These are phyloP conservation scores for Trichoderma sp. DNA, from an alignment of 2,329 filamentous ascomycete species.

Conservation along the genomic window DNA sequence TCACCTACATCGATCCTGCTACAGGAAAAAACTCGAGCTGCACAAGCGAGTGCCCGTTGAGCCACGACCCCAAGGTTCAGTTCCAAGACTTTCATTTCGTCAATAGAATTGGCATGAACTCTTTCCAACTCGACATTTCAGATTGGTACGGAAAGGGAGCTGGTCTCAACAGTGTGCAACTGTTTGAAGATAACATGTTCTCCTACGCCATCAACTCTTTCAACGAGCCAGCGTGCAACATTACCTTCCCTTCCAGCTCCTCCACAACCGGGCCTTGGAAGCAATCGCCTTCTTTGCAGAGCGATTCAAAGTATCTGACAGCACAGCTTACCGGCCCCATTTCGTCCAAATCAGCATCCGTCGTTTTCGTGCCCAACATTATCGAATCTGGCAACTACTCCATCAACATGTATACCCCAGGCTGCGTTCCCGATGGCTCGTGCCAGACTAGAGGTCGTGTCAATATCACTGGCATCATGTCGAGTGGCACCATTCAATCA, in stretches of 20 bases:
- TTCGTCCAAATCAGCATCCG: slow-evolving; percentile 58
- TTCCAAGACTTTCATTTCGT: slow-evolving; percentile 93
- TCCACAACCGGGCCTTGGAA: slow-evolving; percentile 73
- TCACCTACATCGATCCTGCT: slow-evolving; percentile 79
- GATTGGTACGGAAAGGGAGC: slow-evolving; percentile 84
- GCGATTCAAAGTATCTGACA: slow-evolving; percentile 73
- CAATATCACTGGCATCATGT: slow-evolving; percentile 73
- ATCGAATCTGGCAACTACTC: slow-evolving; percentile 88
- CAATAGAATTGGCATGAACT: slow-evolving; percentile 81
- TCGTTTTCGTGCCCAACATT: slow-evolving; percentile 81
- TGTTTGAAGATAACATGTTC: slow-evolving; percentile 82
- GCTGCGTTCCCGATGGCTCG: slow-evolving; percentile 75
- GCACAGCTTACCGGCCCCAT: slow-evolving; percentile 58
- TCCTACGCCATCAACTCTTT: slow-evolving; percentile 82
- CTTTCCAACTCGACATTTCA: slow-evolving; percentile 79
- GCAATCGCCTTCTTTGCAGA: slow-evolving; percentile 63
- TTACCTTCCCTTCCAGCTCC: slow-evolving; percentile 60
- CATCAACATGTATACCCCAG: slow-evolving; percentile 87
- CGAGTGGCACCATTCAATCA: slow-evolving; percentile 43
- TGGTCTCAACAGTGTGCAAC: slow-evolving; percentile 79
- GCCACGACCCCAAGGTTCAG: slow-evolving; percentile 58
- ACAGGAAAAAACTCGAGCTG: slow-evolving; percentile 69
- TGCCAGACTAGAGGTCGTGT: slow-evolving; percentile 76
- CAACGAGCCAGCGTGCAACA: slow-evolving; percentile 80
- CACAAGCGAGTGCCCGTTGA: slow-evolving; percentile 81